Evolutionary conservation across 306 rosid species (phyloP), one percentile per base, ranked within the genome.

Genomic region (Cucurbita pepo): DNA sequence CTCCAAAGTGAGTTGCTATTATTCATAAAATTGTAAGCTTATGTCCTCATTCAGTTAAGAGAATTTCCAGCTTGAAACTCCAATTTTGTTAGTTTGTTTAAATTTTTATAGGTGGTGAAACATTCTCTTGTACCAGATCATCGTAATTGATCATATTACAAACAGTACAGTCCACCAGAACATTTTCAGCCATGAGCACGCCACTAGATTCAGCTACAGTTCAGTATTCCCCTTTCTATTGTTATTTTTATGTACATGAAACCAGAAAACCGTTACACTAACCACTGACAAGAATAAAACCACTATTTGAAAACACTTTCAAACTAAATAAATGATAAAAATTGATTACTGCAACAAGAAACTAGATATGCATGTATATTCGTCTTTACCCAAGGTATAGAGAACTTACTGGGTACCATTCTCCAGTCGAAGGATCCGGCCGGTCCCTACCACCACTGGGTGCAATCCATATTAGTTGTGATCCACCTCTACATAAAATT

Each of bases 401-500:
- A 62, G 64, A 84, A 82, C 96, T 84, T 85, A 95, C 99, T 9
- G 99, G 96, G 73, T 22, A 76, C 87, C 91, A 95, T 76, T 91
- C 99, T 74, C 84, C 82, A 6, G 90, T 85, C 1, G 50, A 56
- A 18, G 89, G 88, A 86, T 84, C 87, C 34, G 95, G 87, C 63
- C 99, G 86, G 70, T 95, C 99, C 86, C 99, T 88, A 19, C 99
- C 99, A 12, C 99, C 99, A 44, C 99, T 95, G 48, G 99, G 97
- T 56, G 99, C 99, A 85, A 95, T 88, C 99, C 99, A 95, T 70
- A 95, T 75, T 58, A 95, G 60, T 78, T 91, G 97, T 40, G 97
- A 95, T 63, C 99, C 97, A 75, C 87, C 81, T 89, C 99, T 95
- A 80, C 22, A 44, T 47, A 47, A 45, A 47, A 67, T 44, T 47